These are phyloP conservation scores for Malus hybrid DNA, from an alignment of 331 rosid species.

Conservation along the genomic window DNA sequence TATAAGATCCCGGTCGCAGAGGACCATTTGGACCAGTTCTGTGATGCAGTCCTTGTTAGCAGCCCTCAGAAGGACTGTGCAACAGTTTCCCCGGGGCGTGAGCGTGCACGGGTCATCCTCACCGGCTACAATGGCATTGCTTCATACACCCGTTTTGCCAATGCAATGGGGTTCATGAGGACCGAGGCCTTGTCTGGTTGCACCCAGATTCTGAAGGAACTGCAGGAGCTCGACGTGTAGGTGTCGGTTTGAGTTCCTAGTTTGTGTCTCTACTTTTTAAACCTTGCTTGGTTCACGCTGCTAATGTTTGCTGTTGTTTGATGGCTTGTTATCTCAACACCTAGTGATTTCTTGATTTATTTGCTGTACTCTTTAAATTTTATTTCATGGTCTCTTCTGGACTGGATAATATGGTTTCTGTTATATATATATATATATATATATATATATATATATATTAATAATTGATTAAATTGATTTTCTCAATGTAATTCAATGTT, in stretches of 20 bases:
- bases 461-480: background rate
- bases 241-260: conserved; percentile 7
- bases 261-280: background rate
- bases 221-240: conserved; percentile 53
- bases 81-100: conserved; percentile 52
- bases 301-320: conserved; percentile 18
- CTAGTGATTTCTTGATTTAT: conserved; percentile 23
- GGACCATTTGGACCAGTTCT: conserved; percentile 63
- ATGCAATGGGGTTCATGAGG: conserved; percentile 58
- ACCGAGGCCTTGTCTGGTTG: conserved; percentile 46
- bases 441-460: background rate
- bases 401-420: background rate
- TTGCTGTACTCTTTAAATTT: conserved; percentile 22
- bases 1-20: conserved; percentile 43
- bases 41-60: conserved; percentile 60
- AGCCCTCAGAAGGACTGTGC: conserved; percentile 45
- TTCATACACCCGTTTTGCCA: conserved; percentile 46
- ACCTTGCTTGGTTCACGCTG: conserved; percentile 13
- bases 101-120: conserved; percentile 74
- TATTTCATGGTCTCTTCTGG: conserved; percentile 11
- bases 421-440: background rate
- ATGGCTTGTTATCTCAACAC: conserved; percentile 37
- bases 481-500: background rate
- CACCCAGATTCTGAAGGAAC: conserved; percentile 50
- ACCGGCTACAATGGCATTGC: conserved; percentile 69